Conservation (phyloP, 345 rosid genomes). For the Turnera subulata region DNA sequence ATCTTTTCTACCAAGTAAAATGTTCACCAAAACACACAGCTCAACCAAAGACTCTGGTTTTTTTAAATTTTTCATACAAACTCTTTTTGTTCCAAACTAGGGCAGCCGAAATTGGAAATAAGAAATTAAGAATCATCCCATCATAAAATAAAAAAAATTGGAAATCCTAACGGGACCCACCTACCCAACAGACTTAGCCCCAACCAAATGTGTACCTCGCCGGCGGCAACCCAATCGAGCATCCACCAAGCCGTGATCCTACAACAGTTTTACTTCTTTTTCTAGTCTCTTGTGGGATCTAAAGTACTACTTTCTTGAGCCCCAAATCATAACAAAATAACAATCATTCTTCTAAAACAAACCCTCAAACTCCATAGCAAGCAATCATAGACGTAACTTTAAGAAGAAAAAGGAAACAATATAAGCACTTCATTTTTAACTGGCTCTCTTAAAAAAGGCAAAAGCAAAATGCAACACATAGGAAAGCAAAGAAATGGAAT, state of each 20-base stretch:
- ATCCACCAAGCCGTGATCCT: constrained; percentile 8
- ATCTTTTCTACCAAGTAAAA: no score
- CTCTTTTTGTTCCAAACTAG: no score
- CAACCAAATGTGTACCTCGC: background rate
- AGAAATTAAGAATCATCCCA: no score
- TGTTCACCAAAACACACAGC: no score
- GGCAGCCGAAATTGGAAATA: no score
- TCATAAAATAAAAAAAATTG: no score
- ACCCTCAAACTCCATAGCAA: background rate
- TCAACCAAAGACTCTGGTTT: no score
- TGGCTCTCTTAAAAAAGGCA: background rate
- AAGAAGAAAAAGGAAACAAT: background rate
- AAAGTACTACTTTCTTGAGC: constrained; percentile 9
- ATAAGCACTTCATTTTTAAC: no score
- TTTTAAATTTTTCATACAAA: no score
- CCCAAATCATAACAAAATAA: background rate
- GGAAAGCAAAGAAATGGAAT: background rate
- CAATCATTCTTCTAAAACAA: no score
- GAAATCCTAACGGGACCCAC: constrained; percentile 2
- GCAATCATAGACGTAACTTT: background rate
- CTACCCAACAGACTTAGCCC: background rate
- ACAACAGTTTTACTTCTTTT: background rate
- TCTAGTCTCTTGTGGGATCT: background rate
- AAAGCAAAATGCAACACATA: background rate
- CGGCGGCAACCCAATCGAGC: constrained; percentile 1